Percentiles rank a stretch among this genome's conserved stretches.
Evolutionary conservation across 1,284 basidiomycete species (phyloP).

Genomic region (Cronartium quercuum): DNA sequence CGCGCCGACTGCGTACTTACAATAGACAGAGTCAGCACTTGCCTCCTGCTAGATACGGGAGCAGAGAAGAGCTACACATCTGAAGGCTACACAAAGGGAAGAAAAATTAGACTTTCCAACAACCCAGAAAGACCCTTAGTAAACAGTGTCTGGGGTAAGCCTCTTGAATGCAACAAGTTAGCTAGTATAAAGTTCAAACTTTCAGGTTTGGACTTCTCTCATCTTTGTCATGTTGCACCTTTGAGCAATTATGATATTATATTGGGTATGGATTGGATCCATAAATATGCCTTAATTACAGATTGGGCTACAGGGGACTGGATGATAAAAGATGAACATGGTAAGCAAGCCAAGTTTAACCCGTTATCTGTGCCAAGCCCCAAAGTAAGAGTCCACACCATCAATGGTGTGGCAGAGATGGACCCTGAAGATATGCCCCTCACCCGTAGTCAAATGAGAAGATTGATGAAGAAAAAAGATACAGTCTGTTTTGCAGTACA

Average conservation of each 20-base stretch:
- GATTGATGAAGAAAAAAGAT: not conserved
- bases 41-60: not conserved
- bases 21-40: not conserved
- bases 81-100: not conserved
- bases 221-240: not conserved
- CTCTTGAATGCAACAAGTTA: not conserved
- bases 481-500: not conserved
- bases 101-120: not conserved
- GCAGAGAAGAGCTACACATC: not conserved
- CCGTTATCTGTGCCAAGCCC: not conserved
- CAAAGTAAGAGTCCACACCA: not conserved
- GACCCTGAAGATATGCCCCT: not conserved
- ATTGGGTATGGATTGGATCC: not conserved
- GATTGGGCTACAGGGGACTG: not conserved
- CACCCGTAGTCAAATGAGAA: not conserved
- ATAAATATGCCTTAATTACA: not conserved
- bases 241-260: not conserved
- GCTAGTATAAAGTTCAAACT: not conserved
- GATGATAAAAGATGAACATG: not conserved
- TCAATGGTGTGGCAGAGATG: not conserved
- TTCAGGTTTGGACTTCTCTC: not conserved
- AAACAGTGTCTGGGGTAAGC: not conserved
- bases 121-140: not conserved
- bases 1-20: not conserved
- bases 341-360: not conserved